Evolutionary conservation across 345 rosid species (phyloP).

Genomic region (Aethionema arabicum): DNA sequence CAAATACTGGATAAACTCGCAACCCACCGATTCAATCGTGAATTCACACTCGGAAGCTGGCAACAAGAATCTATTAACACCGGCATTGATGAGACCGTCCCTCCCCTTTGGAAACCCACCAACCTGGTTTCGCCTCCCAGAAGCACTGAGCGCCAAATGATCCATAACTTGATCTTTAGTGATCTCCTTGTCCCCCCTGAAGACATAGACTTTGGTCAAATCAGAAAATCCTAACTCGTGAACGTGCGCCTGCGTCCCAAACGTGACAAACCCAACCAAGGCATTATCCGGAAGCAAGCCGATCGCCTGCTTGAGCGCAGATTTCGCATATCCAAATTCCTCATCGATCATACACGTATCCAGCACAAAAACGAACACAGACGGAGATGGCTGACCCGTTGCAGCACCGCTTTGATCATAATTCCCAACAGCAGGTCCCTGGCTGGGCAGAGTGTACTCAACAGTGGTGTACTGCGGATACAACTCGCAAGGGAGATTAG

Average conservation of each 20-base stretch:
- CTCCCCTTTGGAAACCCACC: slow-evolving; percentile 60
- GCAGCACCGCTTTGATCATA: slow-evolving; percentile 41
- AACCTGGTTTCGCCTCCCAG: slow-evolving; percentile 54
- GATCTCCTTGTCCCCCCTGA: slow-evolving; percentile 84
- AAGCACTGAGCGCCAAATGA: slow-evolving; percentile 73
- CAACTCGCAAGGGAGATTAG: slow-evolving; percentile 86
- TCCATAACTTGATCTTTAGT: slow-evolving; percentile 81
- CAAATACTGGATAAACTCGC: neutral
- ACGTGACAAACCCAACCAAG: slow-evolving; percentile 86
- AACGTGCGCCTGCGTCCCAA: slow-evolving; percentile 95
- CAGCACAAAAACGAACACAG: slow-evolving; percentile 79
- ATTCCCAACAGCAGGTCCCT: slow-evolving; percentile 44
- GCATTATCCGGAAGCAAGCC: slow-evolving; percentile 94
- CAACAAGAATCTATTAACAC: slow-evolving; percentile 75
- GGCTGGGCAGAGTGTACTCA: slow-evolving; percentile 57
- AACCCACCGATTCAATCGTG: slow-evolving; percentile 73
- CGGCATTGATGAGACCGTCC: slow-evolving; percentile 46
- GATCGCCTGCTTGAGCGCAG: slow-evolving; percentile 79
- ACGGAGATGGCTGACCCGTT: slow-evolving; percentile 36
- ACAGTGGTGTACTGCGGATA: slow-evolving; percentile 84
- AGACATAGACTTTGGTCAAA: slow-evolving; percentile 87
- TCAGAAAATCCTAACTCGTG: slow-evolving; percentile 92
- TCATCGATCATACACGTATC: slow-evolving; percentile 97
- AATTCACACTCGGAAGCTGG: slow-evolving; percentile 96
- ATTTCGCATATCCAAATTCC: slow-evolving; percentile 70